These are phyloP conservation scores for Prunus kanzakura DNA, from an alignment of 306 rosid genomes.

Conservation along the genomic window DNA sequence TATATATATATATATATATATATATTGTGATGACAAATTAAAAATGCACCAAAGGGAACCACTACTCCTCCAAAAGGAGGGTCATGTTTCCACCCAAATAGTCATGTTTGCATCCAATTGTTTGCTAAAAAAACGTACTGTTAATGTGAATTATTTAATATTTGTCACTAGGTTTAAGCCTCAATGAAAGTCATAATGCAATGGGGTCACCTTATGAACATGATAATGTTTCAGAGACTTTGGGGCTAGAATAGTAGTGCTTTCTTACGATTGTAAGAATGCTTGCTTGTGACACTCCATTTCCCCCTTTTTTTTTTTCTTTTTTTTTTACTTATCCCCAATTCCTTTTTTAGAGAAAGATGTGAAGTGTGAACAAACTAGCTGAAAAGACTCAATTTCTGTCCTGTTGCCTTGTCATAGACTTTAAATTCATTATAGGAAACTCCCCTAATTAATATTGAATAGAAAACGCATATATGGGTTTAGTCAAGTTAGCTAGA, in stretches of 20 bases:
- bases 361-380: conserved; percentile 1
- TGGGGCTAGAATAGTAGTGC: conserved; percentile 37
- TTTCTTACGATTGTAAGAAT: conserved; percentile 78
- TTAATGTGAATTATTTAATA: neutral
- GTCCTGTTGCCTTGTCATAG: conserved; percentile 1
- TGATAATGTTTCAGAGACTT: conserved; percentile 25
- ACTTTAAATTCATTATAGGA: neutral
- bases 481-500: neutral
- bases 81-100: too few relatives aligned
- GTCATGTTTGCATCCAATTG: too few relatives aligned
- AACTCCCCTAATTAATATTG: neutral
- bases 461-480: too few relatives aligned
- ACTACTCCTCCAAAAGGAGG: too few relatives aligned
- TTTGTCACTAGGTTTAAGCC: neutral
- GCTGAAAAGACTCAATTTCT: conserved; percentile 6
- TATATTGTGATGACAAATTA: neutral
- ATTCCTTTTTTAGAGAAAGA: neutral
- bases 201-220: conserved; percentile 39
- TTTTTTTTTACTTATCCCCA: neutral
- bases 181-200: conserved; percentile 21
- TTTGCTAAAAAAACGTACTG: too few relatives aligned
- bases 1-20: neutral
- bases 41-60: too few relatives aligned
- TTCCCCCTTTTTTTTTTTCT: neutral
- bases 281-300: conserved; percentile 58